These are phyloP conservation scores for Pseudocercospora macadamiae DNA, from an alignment of 2,329 filamentous ascomycete species.

Conservation along the genomic window DNA sequence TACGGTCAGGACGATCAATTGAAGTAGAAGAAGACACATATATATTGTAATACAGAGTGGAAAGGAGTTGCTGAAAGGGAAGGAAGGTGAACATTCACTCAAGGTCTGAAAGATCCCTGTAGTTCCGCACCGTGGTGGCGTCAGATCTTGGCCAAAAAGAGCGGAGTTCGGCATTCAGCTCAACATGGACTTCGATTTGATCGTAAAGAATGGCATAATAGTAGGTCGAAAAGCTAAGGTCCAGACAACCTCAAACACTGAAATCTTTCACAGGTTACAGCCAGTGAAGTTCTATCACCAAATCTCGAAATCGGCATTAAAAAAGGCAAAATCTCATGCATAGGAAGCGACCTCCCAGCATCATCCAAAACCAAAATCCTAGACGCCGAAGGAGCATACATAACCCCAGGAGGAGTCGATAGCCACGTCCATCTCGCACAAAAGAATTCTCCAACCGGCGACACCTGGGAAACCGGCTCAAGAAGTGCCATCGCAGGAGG, in stretches of 20 bases:
- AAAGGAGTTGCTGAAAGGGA: background rate
- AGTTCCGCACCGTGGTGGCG: background rate
- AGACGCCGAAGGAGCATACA: constrained; percentile 50
- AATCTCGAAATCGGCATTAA: constrained; percentile 53
- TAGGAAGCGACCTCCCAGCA: constrained; percentile 45
- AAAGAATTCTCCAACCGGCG: constrained; percentile 48
- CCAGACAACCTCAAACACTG: no score
- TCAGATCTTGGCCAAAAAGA: background rate
- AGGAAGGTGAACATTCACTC: background rate
- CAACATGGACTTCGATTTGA: constrained; percentile 42
- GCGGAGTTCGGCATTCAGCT: background rate
- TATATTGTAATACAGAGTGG: background rate
- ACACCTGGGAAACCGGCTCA: constrained; percentile 54
- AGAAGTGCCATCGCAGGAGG: constrained; percentile 61
- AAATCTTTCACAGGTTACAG: constrained; percentile 45
- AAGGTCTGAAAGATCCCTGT: background rate
- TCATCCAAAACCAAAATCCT: constrained; percentile 43
- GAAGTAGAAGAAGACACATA: background rate
- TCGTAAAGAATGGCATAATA: constrained; percentile 48
- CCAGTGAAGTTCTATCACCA: constrained; percentile 48
- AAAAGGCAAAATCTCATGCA: constrained; percentile 49
- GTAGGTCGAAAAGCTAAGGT: no score
- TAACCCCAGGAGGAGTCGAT: constrained; percentile 54
- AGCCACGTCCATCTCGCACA: constrained; percentile 55
- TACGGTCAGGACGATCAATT: background rate